Evolutionary conservation across 2,329 filamentous ascomycete species (phyloP).

Genomic region (Blastomyces silverae): DNA sequence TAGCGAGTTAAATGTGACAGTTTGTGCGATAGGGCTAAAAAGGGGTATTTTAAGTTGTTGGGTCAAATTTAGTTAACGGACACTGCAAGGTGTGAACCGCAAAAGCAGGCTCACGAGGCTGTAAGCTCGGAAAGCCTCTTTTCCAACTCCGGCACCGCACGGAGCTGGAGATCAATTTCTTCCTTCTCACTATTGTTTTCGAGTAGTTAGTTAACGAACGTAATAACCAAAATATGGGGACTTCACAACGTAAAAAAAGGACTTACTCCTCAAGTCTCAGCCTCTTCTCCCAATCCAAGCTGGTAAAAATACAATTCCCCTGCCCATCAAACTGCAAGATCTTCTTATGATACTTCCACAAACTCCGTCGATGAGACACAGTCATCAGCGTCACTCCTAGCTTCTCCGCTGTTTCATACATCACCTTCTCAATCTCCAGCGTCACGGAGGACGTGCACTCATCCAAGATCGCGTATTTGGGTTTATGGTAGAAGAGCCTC

Average conservation of each 20-base stretch:
- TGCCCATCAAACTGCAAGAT: constrained; percentile 97
- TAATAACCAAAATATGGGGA: not conserved
- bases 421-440: constrained; percentile 84
- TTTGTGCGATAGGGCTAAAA: not conserved
- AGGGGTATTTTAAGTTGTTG: not conserved
- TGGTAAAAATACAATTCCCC: constrained; percentile 82
- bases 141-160: constrained; percentile 83
- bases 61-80: not conserved
- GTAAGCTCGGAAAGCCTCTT: constrained; percentile 74
- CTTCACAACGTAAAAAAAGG: not conserved
- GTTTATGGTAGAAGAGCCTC: constrained; percentile 84
- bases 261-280: constrained; percentile 75
- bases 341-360: constrained; percentile 94
- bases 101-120: constrained; percentile 28
- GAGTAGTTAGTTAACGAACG: constrained; percentile 19
- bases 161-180: constrained; percentile 76
- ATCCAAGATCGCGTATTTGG: constrained; percentile 90
- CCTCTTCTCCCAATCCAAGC: constrained; percentile 77
- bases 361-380: constrained; percentile 77
- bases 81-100: not conserved
- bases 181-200: constrained; percentile 64
- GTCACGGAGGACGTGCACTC: constrained; percentile 97
- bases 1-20: not conserved
- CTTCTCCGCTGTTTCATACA: constrained; percentile 94
- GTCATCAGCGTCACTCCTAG: constrained; percentile 95